phyloP scores from a whole-genome alignment of 495 filamentous ascomycete genomes.

The Aspergillus cavernicola region DNA sequence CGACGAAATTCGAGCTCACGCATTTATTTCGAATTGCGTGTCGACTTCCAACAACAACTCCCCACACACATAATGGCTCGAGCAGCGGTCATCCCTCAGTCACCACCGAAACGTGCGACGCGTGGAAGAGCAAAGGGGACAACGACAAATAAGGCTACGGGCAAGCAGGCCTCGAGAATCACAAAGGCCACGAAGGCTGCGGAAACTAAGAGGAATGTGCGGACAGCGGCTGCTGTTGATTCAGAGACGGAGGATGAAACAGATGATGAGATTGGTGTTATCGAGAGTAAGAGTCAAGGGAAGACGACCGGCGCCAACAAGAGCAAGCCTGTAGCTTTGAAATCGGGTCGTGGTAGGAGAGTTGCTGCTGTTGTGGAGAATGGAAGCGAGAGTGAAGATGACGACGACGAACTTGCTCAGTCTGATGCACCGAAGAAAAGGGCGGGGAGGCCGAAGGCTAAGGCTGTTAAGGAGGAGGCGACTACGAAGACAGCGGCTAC shows the following conservation, averaged over 20 bases:
- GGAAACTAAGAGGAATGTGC: constrained; percentile 8
- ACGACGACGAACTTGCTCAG: constrained; percentile 24
- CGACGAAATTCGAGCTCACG: no score
- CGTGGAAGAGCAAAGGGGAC: constrained; percentile 26
- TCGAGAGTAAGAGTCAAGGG: constrained; percentile 20
- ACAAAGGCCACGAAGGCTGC: constrained; percentile 18
- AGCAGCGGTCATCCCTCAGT: constrained; percentile 37
- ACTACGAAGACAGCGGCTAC: constrained; percentile 17
- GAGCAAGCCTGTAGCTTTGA: constrained; percentile 15
- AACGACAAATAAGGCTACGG: constrained; percentile 18
- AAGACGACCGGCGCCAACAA: constrained; percentile 17
- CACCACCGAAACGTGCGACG: constrained; percentile 33
- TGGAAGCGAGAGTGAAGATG: constrained; percentile 15
- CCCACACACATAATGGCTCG: constrained; percentile 31
- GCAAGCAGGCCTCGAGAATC: constrained; percentile 19
- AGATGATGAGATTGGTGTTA: constrained; percentile 39
- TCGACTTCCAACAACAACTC: neutral
- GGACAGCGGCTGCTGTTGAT: constrained; percentile 5
- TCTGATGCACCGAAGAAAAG: constrained; percentile 35
- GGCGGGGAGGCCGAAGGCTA: constrained; percentile 32
- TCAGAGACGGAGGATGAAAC: constrained; percentile 31
- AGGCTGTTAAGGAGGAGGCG: constrained; percentile 9
- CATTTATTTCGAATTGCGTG: no score
- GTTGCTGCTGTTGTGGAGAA: constrained; percentile 8
- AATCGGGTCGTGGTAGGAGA: constrained; percentile 20